Percentiles rank a stretch among this genome's conserved stretches.
Conservation (phyloP, 2,329 filamentous ascomycete genomes). For the Aspergillaceae sp. region DNA sequence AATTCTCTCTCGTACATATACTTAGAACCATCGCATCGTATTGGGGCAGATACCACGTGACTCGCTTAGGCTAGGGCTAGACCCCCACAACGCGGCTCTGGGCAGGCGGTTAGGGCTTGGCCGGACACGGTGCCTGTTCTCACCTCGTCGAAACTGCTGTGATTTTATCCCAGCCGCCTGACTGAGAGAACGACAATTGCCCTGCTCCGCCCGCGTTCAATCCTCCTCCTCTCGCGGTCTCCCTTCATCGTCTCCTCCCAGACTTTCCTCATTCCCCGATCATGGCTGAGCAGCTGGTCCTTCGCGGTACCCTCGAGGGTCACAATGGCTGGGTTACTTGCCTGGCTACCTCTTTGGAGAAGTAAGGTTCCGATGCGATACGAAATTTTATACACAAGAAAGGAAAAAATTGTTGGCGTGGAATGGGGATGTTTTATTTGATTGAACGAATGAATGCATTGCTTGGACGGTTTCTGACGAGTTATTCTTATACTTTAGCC, state of each 20-base stretch:
- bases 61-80: slow-evolving; percentile 27
- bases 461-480: slow-evolving; percentile 29
- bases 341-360: slow-evolving; percentile 97
- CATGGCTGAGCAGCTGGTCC: slow-evolving; percentile 91
- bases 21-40: too few species aligned
- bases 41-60: slow-evolving; percentile 14
- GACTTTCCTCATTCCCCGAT: slow-evolving; percentile 24
- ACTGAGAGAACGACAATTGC: slow-evolving; percentile 27
- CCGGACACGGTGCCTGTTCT: slow-evolving; percentile 25
- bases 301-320: slow-evolving; percentile 96
- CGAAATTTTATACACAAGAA: slow-evolving; percentile 5
- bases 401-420: slow-evolving; percentile 5
- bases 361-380: slow-evolving; percentile 53
- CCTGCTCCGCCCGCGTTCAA: slow-evolving; percentile 31
- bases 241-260: slow-evolving; percentile 27
- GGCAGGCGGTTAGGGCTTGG: slow-evolving; percentile 29
- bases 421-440: not conserved
- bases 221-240: slow-evolving; percentile 29
- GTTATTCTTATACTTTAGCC: slow-evolving; percentile 47
- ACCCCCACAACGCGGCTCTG: slow-evolving; percentile 14
- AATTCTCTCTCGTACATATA: not conserved
- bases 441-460: not conserved
- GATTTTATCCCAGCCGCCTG: slow-evolving; percentile 29
- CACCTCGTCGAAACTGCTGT: slow-evolving; percentile 22
- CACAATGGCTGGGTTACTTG: slow-evolving; percentile 99